phyloP scores from a whole-genome alignment of 257 asterid genomes.

The Solanum sejunctum region DNA sequence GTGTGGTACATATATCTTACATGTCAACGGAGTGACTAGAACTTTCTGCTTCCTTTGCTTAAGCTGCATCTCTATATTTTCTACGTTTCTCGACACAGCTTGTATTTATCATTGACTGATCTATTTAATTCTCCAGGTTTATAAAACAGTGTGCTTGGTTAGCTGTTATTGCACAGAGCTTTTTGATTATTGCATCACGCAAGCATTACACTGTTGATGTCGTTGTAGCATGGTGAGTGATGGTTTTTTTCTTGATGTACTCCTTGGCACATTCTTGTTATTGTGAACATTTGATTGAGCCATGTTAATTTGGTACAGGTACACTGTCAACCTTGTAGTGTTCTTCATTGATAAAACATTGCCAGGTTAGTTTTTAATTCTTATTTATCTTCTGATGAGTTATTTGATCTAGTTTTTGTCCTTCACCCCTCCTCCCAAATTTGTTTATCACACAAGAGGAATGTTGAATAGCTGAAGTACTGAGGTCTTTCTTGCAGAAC shows the following conservation, averaged over 20 bases:
- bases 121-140: slow-evolving; percentile 34
- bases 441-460: not conserved
- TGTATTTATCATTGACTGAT: not conserved
- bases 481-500: slow-evolving; percentile 28
- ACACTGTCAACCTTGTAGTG: slow-evolving; percentile 87
- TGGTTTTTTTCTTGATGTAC: not conserved
- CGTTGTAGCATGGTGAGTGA: slow-evolving; percentile 81
- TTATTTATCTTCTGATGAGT: not conserved
- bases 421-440: not conserved
- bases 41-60: not conserved
- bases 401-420: not conserved
- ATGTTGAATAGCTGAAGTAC: not conserved
- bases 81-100: not conserved
- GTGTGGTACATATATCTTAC: not conserved
- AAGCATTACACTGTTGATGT: slow-evolving; percentile 96
- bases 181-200: slow-evolving; percentile 88
- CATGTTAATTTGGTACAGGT: slow-evolving; percentile 35
- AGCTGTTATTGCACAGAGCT: slow-evolving; percentile 60
- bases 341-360: slow-evolving; percentile 79
- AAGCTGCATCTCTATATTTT: not conserved
- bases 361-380: slow-evolving; percentile 43
- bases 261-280: not conserved
- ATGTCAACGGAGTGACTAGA: not conserved
- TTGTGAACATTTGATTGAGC: not conserved
- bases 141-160: slow-evolving; percentile 84